Conservation (phyloP, 306 rosid species). For the Begonia masoniana region DNA sequence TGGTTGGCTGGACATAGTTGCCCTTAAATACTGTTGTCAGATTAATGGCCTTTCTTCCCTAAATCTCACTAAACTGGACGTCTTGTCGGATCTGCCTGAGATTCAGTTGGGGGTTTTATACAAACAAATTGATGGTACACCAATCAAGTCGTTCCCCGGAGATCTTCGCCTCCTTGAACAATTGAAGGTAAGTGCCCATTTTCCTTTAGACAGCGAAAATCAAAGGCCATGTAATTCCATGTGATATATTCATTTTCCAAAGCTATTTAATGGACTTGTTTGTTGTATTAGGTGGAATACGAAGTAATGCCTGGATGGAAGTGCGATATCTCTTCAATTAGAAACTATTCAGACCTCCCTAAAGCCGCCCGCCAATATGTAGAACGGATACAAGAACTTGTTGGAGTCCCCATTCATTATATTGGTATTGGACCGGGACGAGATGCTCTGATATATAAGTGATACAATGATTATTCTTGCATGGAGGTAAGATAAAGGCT, state of each 20-base stretch:
- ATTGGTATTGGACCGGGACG: slow-evolving; percentile 95
- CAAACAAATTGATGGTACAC: slow-evolving; percentile 48
- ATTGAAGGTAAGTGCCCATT: slow-evolving; percentile 40
- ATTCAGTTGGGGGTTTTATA: slow-evolving; percentile 72
- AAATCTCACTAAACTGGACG: slow-evolving; percentile 91
- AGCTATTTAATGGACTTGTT: neutral
- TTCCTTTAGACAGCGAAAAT: neutral
- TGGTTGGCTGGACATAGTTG: slow-evolving; percentile 93
- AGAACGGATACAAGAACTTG: slow-evolving; percentile 85
- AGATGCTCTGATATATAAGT: slow-evolving; percentile 80
- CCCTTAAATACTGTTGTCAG: slow-evolving; percentile 63
- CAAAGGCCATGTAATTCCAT: no score
- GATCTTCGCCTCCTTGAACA: slow-evolving; percentile 82
- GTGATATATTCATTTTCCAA: no score
- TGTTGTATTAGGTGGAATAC: slow-evolving; percentile 60
- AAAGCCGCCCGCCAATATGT: slow-evolving; percentile 59
- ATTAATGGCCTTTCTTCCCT: slow-evolving; percentile 79
- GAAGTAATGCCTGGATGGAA: slow-evolving; percentile 88
- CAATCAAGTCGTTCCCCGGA: slow-evolving; percentile 57
- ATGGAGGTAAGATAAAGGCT: no score
- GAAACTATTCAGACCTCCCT: slow-evolving; percentile 85
- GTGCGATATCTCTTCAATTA: slow-evolving; percentile 54
- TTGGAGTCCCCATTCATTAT: slow-evolving; percentile 76
- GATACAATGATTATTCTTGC: slow-evolving; percentile 2
- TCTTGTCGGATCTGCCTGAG: slow-evolving; percentile 60